Evolutionary conservation across 306 rosid species (phyloP), one percentile per base, ranked within the genome.

Genomic region (Lathyrus aphaca): DNA sequence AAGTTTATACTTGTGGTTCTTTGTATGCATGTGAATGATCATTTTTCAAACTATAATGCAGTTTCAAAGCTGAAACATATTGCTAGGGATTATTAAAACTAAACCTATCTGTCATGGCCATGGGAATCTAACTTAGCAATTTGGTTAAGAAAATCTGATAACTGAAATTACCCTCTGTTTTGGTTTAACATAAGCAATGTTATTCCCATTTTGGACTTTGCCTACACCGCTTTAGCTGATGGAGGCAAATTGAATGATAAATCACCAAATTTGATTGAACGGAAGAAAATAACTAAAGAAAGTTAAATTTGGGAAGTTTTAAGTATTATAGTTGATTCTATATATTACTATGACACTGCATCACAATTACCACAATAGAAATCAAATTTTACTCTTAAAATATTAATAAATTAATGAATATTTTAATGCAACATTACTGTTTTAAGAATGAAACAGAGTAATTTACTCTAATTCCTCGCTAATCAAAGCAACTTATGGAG

Each of bases 1-100:
- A 46, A 48, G 2, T 37, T 63, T 53, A 18, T 68, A 59, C 25
- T n/a, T 15, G 42, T 42, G 51, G 19, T 43, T 66, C 7, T 46
- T 57, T 51, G 29, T 9, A 50, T 18, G 29, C 11, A 12, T 46
- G 21, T 48, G 57, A 50, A 18, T 18, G 29, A 3, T 9, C n/a
- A 19, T 9, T 51, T 19, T 10, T 21, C 7, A 11, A 10, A 19
- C 8, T 53, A 53, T 21, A 53, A 21, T 53, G 15, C 14, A 21
- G 25, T 11, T 53, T 53, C 32, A 53, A n/a, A 19, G 32, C 32
- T 53, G 32, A 51, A 51, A 51, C 29, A 51, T 9, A 51, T 51
- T 51, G 58, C 10, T 19, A 8, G 15, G 29, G 30, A 51, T 51
- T 51, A 51, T 51, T 6, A 51, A 14, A 51, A 10, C 58, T 51